phyloP scores from a whole-genome alignment of 345 rosid species.

The Euphorbia tirucalli region DNA sequence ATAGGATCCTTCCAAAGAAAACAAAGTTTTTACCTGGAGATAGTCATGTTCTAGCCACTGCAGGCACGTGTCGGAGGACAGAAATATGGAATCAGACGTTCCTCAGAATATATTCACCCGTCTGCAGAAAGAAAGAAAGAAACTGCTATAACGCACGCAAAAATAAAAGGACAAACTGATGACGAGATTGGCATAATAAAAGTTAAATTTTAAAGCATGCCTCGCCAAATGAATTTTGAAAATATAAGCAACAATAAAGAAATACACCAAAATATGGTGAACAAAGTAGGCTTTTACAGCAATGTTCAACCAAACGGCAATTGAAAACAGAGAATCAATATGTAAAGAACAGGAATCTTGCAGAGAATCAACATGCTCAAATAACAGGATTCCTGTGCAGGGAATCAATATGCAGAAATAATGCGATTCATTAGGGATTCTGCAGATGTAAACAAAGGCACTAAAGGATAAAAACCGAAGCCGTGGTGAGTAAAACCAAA shows the following conservation, averaged over 20 bases:
- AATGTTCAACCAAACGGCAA: background rate
- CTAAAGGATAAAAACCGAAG: background rate
- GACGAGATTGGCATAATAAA: background rate
- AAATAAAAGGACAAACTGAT: background rate
- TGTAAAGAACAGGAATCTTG: background rate
- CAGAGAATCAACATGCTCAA: background rate
- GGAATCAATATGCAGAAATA: background rate
- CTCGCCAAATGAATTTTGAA: background rate
- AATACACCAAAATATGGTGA: background rate
- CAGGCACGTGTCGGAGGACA: background rate
- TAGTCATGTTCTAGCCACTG: slow-evolving; percentile 22
- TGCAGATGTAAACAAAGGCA: background rate
- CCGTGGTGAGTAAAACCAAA: background rate
- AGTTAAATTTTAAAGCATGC: background rate
- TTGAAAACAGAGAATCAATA: background rate
- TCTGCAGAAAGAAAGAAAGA: slow-evolving; percentile 11
- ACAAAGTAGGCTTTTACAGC: background rate
- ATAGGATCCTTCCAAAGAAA: background rate
- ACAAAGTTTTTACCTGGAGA: slow-evolving; percentile 18
- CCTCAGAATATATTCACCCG: slow-evolving; percentile 9
- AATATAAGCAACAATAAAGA: background rate
- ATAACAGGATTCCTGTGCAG: background rate
- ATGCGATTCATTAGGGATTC: background rate
- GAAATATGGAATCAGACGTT: slow-evolving; percentile 14
- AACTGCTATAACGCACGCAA: background rate